Evolutionary conservation across 257 asterid genomes (phyloP).

Genomic region (Primulina eburnea): DNA sequence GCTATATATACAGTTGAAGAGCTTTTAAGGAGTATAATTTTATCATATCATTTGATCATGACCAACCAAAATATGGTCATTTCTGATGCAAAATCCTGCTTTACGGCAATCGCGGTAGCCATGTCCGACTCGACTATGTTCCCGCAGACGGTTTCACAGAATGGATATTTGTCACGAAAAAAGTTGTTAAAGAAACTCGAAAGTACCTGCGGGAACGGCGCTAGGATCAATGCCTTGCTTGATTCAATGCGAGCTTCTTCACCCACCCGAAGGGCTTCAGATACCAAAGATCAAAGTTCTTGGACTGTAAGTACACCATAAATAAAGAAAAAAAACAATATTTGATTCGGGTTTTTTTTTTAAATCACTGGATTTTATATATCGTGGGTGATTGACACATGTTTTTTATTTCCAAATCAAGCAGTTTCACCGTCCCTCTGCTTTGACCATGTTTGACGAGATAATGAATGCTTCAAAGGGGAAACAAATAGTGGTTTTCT

Average conservation of each 20-base stretch:
- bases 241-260: constrained; percentile 83
- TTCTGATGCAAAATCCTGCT: constrained; percentile 40
- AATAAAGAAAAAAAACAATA: no score
- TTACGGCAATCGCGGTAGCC: constrained; percentile 29
- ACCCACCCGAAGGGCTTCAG: constrained; percentile 49
- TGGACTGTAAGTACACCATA: constrained; percentile 49
- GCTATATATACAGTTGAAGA: neutral
- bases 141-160: constrained; percentile 14
- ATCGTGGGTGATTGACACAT: neutral
- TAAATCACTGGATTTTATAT: no score
- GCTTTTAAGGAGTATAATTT: neutral
- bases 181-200: constrained; percentile 40
- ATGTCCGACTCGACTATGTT: constrained; percentile 28
- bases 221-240: constrained; percentile 47
- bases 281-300: constrained; percentile 42
- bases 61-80: constrained; percentile 52
- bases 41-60: constrained; percentile 36
- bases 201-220: constrained; percentile 29
- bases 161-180: constrained; percentile 33
- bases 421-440: constrained; percentile 67
- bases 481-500: constrained; percentile 64
- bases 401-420: neutral
- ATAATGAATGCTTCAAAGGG: constrained; percentile 47
- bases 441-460: constrained; percentile 55
- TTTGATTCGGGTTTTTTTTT: no score